Percentiles rank a stretch among this genome's conserved stretches.
These are phyloP conservation scores for Linnemannia exigua DNA, from an alignment of 192 early-diverging fungal genomes.

Conservation along the genomic window DNA sequence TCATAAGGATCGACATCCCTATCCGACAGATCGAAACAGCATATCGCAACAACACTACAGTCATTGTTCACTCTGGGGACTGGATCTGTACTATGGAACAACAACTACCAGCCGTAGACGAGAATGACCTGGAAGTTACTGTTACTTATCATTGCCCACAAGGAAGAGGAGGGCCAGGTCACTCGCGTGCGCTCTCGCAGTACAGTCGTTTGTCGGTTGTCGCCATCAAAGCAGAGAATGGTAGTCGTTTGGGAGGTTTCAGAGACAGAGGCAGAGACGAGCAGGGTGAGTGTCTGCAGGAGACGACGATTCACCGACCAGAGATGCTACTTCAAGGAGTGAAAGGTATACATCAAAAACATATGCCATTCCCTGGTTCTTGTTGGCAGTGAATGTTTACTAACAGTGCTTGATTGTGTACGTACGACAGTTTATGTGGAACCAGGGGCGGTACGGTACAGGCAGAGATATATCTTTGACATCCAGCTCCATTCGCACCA, in stretches of 20 bases:
- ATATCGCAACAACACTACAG: not conserved
- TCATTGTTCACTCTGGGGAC: not conserved
- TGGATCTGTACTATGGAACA: not conserved
- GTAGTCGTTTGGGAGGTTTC: no score
- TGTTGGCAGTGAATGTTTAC: not conserved
- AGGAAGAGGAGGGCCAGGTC: not conserved
- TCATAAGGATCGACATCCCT: not conserved
- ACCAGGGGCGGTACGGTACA: not conserved
- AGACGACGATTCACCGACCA: conserved; percentile 2
- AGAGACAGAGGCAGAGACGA: not conserved
- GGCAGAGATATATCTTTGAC: conserved; percentile 8
- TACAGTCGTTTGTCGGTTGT: not conserved
- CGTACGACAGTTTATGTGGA: conserved; percentile 9
- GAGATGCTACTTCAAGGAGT: conserved; percentile 22
- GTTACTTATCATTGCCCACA: not conserved
- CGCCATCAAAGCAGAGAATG: no score
- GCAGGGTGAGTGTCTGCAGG: not conserved
- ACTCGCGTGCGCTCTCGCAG: not conserved
- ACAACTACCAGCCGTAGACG: not conserved
- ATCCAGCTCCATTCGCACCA: not conserved
- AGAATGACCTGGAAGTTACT: not conserved
- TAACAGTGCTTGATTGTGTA: not conserved
- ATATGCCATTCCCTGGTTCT: no score
- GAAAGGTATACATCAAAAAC: conserved; percentile 18
- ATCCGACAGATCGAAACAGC: not conserved